Evolutionary conservation across 306 rosid genomes (phyloP), one percentile per base, ranked within the genome.

Genomic region (Vigna trinervia): DNA sequence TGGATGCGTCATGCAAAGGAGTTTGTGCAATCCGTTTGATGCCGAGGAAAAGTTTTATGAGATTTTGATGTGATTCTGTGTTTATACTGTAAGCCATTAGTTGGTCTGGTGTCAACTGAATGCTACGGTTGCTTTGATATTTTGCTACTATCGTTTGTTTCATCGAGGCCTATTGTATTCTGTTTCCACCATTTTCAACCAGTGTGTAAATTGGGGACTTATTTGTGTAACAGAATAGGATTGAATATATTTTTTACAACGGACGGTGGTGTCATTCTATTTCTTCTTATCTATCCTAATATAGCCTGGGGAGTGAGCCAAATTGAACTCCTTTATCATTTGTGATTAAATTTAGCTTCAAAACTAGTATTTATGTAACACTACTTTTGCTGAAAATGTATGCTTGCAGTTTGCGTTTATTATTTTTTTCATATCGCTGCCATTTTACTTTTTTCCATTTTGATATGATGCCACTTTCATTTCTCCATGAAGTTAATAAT

Each of bases 381-480:
- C 32, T 8, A 15, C 62, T 51, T 28, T 57, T 48, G 15, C 46
- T 23, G 51, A 17, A 5, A 38, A 23, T 8, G 48, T 77, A 54
- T 38, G 17, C 57, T n/a, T 52, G 62, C 15, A 5, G 19, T 69
- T 48, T 34, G 14, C 2, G 5, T 56, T 46, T 39, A 53, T 65
- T 17, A 12, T 60, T 48, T 68, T 30, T 3, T 28, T 45, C 66
- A 50, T 77, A 47, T 51, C 12, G 6, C 0, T 19, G 12, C 20
- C 23, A 9, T 57, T 36, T 39, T 19, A 63, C 50, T 47, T 50
- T 10, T 59, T 73, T 73, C 28, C 8, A 0, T 47, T 68, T 32
- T 60, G 36, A 10, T 53, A 39, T 82, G 12, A 52, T 54, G 47
- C 38, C 38, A 70, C 12, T 77, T 61, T 43, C 51, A 64, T 45